A percentile compares a stretch with the other conserved stretches of the same genome.
These are phyloP conservation scores for Fragaria vesca DNA, from an alignment of 306 rosid species.

Conservation along the genomic window DNA sequence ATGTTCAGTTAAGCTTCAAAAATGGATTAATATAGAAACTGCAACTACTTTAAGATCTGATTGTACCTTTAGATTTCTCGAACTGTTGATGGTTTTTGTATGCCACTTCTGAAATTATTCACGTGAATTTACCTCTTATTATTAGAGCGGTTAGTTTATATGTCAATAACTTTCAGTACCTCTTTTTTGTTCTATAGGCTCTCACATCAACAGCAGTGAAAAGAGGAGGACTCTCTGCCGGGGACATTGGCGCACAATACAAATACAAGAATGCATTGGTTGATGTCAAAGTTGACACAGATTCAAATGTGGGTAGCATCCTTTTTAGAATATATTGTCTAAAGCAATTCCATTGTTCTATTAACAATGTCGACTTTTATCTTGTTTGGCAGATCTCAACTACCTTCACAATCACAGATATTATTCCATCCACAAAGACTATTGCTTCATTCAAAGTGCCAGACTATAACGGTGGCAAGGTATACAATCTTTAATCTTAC, in stretches of 20 bases:
- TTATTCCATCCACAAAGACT: constrained; percentile 83
- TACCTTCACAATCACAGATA: constrained; percentile 60
- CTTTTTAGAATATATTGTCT: constrained; percentile 17
- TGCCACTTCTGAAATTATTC: constrained; percentile 1
- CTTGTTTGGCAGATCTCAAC: constrained; percentile 58
- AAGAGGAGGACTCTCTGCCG: constrained; percentile 84
- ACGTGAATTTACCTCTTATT: not conserved
- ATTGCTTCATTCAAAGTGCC: constrained; percentile 84
- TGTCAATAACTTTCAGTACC: not conserved
- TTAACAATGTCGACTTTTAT: constrained; percentile 18
- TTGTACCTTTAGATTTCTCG: not conserved
- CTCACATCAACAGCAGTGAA: constrained; percentile 89
- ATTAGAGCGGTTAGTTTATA: not conserved
- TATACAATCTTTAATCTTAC: constrained; percentile 29
- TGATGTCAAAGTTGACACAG: constrained; percentile 88
- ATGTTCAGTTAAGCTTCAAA: not conserved
- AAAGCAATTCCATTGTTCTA: constrained; percentile 3
- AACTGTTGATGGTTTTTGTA: not conserved
- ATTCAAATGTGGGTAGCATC: constrained; percentile 62
- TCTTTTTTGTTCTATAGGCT: constrained; percentile 44
- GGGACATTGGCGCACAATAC: constrained; percentile 74
- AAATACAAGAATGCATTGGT: constrained; percentile 71
- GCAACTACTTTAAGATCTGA: not conserved
- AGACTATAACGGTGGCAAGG: constrained; percentile 88
- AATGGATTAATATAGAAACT: not conserved